A percentile compares a stretch with the other conserved stretches of the same genome.
Conservation (phyloP, 495 filamentous ascomycete species). For the Wilcoxina mikolae region DNA sequence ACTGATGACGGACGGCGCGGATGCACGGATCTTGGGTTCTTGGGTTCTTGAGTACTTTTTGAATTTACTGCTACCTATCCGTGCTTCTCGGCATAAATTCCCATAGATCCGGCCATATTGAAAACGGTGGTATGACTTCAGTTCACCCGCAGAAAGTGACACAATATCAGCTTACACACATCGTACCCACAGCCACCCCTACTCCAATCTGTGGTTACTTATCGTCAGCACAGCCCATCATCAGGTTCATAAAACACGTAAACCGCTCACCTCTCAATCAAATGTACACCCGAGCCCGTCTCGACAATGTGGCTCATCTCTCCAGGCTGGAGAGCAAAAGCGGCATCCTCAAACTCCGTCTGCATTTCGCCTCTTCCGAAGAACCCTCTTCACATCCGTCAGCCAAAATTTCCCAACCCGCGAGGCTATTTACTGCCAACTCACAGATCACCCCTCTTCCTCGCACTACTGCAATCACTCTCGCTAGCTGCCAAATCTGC, state of each 20-base stretch:
- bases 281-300: conserved; percentile 85
- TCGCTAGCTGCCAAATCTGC: conserved; percentile 74
- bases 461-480: conserved; percentile 86
- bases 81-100: too few species aligned
- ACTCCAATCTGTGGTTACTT: not conserved
- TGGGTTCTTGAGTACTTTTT: too few species aligned
- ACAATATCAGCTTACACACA: too few species aligned
- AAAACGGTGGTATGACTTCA: too few species aligned
- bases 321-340: conserved; percentile 70
- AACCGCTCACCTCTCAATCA: conserved; percentile 66
- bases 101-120: too few species aligned
- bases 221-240: not conserved
- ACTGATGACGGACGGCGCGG: too few species aligned
- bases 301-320: conserved; percentile 76
- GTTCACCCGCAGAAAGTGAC: too few species aligned
- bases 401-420: conserved; percentile 1
- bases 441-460: conserved; percentile 82
- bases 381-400: conserved; percentile 46
- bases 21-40: too few species aligned
- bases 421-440: too few species aligned
- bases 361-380: conserved; percentile 94
- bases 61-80: too few species aligned
- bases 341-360: conserved; percentile 93
- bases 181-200: too few species aligned
- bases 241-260: too few species aligned